A percentile compares a stretch with the other conserved stretches of the same genome.
phyloP scores from a whole-genome alignment of 371 early-diverging fungal species.

The Syncephalastrum monosporum region DNA sequence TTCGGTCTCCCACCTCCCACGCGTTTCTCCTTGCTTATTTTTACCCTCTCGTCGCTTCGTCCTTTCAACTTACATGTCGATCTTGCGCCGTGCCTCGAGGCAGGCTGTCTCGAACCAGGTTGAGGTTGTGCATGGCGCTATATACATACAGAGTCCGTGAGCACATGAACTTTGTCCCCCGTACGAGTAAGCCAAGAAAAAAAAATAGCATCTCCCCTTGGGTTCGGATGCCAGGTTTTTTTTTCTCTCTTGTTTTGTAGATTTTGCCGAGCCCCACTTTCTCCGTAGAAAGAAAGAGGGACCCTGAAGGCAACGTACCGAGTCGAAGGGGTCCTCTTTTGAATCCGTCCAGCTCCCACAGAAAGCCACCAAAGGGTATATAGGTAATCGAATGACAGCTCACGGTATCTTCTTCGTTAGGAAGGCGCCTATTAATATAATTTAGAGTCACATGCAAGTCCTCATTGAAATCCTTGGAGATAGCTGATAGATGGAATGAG shows the following conservation, averaged over 20 bases:
- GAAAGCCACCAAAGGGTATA: conserved; percentile 36
- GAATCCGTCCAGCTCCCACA: conserved; percentile 54
- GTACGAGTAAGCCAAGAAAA: too few relatives aligned
- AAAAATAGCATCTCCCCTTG: too few relatives aligned
- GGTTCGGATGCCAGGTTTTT: too few relatives aligned
- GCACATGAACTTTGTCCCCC: too few relatives aligned
- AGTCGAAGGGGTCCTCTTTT: conserved; percentile 37
- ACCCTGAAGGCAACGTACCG: conserved; percentile 13
- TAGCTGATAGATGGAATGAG: conserved; percentile 5
- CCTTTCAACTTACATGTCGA: conserved; percentile 19
- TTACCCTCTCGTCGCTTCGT: background rate
- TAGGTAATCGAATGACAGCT: conserved; percentile 46
- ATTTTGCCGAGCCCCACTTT: too few relatives aligned
- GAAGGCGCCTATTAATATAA: background rate
- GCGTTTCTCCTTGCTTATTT: background rate
- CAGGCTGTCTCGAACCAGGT: conserved; percentile 25
- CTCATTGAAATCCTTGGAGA: background rate
- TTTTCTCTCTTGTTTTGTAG: too few relatives aligned
- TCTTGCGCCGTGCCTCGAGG: conserved; percentile 20
- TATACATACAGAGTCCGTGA: background rate
- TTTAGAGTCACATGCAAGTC: too few relatives aligned
- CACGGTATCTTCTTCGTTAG: conserved; percentile 6
- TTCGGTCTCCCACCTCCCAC: too few relatives aligned
- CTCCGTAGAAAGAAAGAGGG: too few relatives aligned
- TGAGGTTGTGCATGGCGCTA: conserved; percentile 22